These are phyloP conservation scores for Penicillium capsulatum DNA, from an alignment of 2,329 filamentous ascomycete species.

Conservation along the genomic window DNA sequence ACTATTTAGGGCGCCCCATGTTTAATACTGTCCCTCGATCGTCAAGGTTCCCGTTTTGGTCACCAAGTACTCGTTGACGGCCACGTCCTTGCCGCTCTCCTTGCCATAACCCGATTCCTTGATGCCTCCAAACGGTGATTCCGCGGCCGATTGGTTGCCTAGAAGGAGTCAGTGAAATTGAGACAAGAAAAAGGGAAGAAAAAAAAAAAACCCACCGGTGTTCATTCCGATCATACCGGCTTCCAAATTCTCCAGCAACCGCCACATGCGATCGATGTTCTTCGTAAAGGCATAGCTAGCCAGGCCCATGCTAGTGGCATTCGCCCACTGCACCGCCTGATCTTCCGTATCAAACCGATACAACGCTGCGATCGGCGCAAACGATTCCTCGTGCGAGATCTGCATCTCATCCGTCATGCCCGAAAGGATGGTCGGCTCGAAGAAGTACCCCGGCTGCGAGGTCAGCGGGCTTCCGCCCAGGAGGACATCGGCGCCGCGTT, in stretches of 20 bases:
- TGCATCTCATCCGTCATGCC: slow-evolving; percentile 57
- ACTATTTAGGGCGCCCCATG: not conserved
- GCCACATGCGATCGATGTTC: slow-evolving; percentile 62
- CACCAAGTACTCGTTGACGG: slow-evolving; percentile 59
- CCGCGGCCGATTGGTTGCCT: slow-evolving; percentile 62
- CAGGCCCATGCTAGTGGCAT: slow-evolving; percentile 61
- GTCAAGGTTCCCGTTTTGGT: slow-evolving; percentile 64
- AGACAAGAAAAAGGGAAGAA: too few species aligned
- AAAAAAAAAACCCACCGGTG: slow-evolving; percentile 42
- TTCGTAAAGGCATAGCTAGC: slow-evolving; percentile 67
- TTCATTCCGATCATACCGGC: slow-evolving; percentile 68
- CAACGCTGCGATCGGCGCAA: slow-evolving; percentile 61
- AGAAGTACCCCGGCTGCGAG: slow-evolving; percentile 62
- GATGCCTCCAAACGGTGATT: slow-evolving; percentile 64
- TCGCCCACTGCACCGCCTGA: slow-evolving; percentile 57
- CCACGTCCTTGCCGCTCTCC: slow-evolving; percentile 63
- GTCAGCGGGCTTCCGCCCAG: slow-evolving; percentile 52
- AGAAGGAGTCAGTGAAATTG: not conserved
- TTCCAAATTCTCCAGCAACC: slow-evolving; percentile 63
- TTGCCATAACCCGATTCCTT: slow-evolving; percentile 67
- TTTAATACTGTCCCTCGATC: slow-evolving; percentile 52
- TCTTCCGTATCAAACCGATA: slow-evolving; percentile 64
- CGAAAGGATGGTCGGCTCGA: slow-evolving; percentile 63
- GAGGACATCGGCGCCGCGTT: slow-evolving; percentile 60
- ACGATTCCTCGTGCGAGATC: slow-evolving; percentile 58